These are phyloP conservation scores for Phellopilus nigrolimitatus DNA, from an alignment of 1,284 basidiomycete species.

Conservation along the genomic window DNA sequence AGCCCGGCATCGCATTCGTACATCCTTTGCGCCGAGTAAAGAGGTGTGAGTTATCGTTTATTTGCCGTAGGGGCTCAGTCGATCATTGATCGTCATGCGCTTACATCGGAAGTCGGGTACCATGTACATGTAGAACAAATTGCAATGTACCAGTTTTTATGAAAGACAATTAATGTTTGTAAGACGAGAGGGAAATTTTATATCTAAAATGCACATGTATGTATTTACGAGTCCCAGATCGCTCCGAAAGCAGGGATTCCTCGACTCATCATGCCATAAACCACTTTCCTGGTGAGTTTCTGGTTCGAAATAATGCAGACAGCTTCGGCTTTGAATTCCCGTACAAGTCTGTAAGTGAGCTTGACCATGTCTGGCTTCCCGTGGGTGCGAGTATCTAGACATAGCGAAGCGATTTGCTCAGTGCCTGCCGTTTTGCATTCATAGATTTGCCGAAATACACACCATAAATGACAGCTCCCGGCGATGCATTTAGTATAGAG, in stretches of 20 bases:
- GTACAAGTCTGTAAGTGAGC: slow-evolving; percentile 49
- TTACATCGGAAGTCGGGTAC: too few relatives aligned
- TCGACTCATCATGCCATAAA: slow-evolving; percentile 55
- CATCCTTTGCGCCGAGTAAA: too few relatives aligned
- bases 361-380: slow-evolving; percentile 63
- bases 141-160: too few relatives aligned
- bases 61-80: too few relatives aligned
- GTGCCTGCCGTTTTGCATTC: not conserved
- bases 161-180: not conserved
- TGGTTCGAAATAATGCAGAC: slow-evolving; percentile 60
- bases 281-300: slow-evolving; percentile 54
- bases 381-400: slow-evolving; percentile 51
- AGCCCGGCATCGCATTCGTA: too few relatives aligned
- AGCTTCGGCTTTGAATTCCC: slow-evolving; percentile 57
- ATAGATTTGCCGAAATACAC: slow-evolving; percentile 17
- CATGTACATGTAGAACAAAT: too few relatives aligned
- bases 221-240: slow-evolving; percentile 48
- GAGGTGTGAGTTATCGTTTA: too few relatives aligned
- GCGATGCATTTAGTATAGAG: slow-evolving; percentile 46
- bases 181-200: not conserved
- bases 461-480: slow-evolving; percentile 55
- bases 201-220: not conserved
- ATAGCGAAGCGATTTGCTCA: not conserved
- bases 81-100: too few relatives aligned
- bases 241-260: slow-evolving; percentile 59